Base-by-base conservation (phyloP, 768 basidiomycete genomes). In the Sistotremastrum suecicum region DNA sequence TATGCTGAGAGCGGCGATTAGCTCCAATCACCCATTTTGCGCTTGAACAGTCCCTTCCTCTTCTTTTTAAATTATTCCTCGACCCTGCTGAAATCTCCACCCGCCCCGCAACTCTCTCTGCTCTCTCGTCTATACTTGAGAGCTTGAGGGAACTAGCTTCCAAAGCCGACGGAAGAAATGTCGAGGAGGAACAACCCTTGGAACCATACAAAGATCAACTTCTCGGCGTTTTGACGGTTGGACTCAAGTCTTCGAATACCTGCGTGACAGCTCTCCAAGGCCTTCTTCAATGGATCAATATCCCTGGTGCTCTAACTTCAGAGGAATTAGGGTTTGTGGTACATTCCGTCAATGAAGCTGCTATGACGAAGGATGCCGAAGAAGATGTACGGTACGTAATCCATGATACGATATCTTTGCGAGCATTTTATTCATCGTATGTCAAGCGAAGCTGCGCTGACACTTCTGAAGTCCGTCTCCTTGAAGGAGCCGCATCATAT, bases 241-340 rank as follows among this genome's bases (percentile, higher is more conserved):
- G 80, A 7, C 60, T 82, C 46, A 76, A 71, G 52, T 60, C 63
- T 2, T 41, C 70, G 4, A 57, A 72, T 2, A 71, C 78, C 4
- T 67, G 76, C 28, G 61, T 67, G 33, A 67, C 77, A 20, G 81
- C 84, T 0, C 62, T 95, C 11, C 68, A 72, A 5, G 80, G 78
- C 5, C 63, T 91, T 40, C 72, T 74, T 37, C 72, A 72, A 12
- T 57, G 95, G 52, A 70, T 80, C n/a, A 74, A 72, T 5, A 78
- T 86, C 2, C 64, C 69, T 5, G 60, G 60, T 0, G 70, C 90
- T 39, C 65, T 94, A 35, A 66, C 74, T 0, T 71, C 79, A 43
- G 73, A 80, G 12, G 92, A 99, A 58, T 60, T 87, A 7, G 75
- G 78, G 3, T 90, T 83, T 56, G 65, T 89, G 37, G 83, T 94